Percentiles rank a stretch among this genome's conserved stretches.
Evolutionary conservation across 139 green algal species (phyloP).

Genomic region (Chloropicon primus): DNA sequence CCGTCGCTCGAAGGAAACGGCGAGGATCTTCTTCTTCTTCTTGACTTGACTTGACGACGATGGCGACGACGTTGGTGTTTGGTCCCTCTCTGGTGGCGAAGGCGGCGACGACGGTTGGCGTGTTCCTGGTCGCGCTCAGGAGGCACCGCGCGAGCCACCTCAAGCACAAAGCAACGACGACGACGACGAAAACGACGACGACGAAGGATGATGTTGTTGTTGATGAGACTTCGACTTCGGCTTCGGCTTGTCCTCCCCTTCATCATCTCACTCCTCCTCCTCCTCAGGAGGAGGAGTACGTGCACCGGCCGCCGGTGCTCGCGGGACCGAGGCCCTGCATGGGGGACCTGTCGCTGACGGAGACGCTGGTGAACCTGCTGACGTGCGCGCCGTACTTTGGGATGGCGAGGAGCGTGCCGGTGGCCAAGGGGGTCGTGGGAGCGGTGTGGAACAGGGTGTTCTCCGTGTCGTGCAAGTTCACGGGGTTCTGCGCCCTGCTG

Average conservation of each 20-base stretch:
- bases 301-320: not conserved
- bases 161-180: not conserved
- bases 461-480: not conserved
- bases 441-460: not conserved
- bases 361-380: not conserved
- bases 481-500: not conserved
- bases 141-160: not conserved
- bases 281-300: not conserved
- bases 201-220: too few relatives aligned
- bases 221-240: too few relatives aligned
- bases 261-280: too few relatives aligned
- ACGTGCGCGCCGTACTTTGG: not conserved
- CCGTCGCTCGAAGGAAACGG: too few relatives aligned
- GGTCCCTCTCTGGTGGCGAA: not conserved
- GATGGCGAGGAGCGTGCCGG: not conserved
- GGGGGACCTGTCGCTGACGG: not conserved
- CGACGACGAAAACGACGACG: not conserved
- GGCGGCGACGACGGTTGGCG: not conserved
- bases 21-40: not conserved
- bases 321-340: not conserved
- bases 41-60: not conserved
- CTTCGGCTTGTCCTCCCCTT: too few relatives aligned
- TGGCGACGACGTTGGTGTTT: not conserved
- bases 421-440: not conserved
- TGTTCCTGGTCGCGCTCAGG: not conserved